phyloP scores from a whole-genome alignment of 2,329 filamentous ascomycete genomes.

The Fusarium sp. region DNA sequence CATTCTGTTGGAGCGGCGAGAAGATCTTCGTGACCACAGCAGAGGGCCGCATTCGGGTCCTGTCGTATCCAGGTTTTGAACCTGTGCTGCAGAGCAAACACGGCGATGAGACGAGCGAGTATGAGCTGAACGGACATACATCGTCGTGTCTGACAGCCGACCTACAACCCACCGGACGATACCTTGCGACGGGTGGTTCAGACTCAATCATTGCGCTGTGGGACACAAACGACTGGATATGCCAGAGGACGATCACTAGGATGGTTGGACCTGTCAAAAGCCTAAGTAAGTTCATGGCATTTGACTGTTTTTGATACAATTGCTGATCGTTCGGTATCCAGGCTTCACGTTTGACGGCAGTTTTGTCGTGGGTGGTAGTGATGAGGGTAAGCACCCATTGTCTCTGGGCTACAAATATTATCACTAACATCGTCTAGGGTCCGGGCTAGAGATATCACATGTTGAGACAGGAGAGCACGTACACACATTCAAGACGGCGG shows the following conservation, averaged over 20 bases:
- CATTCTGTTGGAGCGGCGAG: constrained; percentile 78
- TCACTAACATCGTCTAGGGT: constrained; percentile 52
- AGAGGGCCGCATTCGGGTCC: constrained; percentile 76
- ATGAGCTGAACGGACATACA: constrained; percentile 77
- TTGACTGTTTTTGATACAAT: neutral
- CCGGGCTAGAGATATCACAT: constrained; percentile 76
- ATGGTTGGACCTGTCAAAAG: constrained; percentile 77
- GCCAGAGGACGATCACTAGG: constrained; percentile 74
- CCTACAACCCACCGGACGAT: constrained; percentile 76
- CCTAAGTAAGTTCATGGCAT: constrained; percentile 63
- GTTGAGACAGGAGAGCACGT: constrained; percentile 79
- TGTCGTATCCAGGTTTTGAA: constrained; percentile 73
- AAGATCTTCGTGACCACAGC: constrained; percentile 77
- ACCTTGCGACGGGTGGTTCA: constrained; percentile 78
- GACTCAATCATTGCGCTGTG: constrained; percentile 81
- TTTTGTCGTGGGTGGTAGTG: constrained; percentile 78
- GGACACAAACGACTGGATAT: constrained; percentile 83
- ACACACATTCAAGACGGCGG: constrained; percentile 75
- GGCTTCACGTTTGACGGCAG: constrained; percentile 83
- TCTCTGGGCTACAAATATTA: neutral
- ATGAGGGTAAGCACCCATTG: constrained; percentile 65
- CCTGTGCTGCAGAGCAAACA: constrained; percentile 63
- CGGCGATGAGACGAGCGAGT: constrained; percentile 60
- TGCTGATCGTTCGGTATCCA: constrained; percentile 44
- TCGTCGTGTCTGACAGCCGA: constrained; percentile 76